Base-by-base conservation (phyloP, 2,329 filamentous ascomycete species). In the Aureobasidium sp. region DNA sequence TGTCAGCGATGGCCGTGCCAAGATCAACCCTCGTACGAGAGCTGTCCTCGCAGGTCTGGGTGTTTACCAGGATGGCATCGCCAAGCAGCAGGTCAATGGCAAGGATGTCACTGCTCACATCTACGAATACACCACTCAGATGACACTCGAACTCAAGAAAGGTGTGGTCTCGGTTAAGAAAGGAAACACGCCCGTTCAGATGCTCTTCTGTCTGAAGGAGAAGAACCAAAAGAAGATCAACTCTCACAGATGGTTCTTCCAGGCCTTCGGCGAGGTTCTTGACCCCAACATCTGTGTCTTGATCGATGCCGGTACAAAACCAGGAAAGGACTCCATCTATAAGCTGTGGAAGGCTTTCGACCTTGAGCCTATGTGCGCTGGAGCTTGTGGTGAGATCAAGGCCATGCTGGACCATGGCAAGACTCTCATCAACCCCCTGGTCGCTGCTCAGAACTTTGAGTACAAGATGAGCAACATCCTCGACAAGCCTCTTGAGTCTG, bases 181-280 rank as follows among this genome's bases (percentile, higher is more conserved):
- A 71, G 88, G 82, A 6, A 84, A 89, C 64, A 91, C 94, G 65
- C 93, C 94, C 0, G 90, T 99, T 2, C 94, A 99, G 78, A 88
- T 99, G 79, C 84, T 99, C 5, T 99, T 99, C 80, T 99, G 94
- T 74, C 77, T 99, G 64, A 99, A 99, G 80, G 94, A 99, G 73
- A 97, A 97, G 84, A 99, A 99, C 73, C 92, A 97, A 79, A 99
- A 99, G 81, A 99, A 99, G 82, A 99, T 99, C 84, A 99, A 99
- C 74, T 97, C 94, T 0, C 94, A 99, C 75, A 83, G 94, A 73
- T 99, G 94, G 94, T 97, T 99, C 79, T 99, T 99, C 82, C 89
- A 95, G 68, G 94, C 93, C 0, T 99, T 99, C 73, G 94, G 94
- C 36, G 85, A 87, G 25, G 89, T 97, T 3, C 78, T 99, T 48